A percentile compares a stretch with the other conserved stretches of the same genome.
These are phyloP conservation scores for Sphagnum magellanicum DNA, from an alignment of 228 moss, liverwort and hornwort species.

Conservation along the genomic window DNA sequence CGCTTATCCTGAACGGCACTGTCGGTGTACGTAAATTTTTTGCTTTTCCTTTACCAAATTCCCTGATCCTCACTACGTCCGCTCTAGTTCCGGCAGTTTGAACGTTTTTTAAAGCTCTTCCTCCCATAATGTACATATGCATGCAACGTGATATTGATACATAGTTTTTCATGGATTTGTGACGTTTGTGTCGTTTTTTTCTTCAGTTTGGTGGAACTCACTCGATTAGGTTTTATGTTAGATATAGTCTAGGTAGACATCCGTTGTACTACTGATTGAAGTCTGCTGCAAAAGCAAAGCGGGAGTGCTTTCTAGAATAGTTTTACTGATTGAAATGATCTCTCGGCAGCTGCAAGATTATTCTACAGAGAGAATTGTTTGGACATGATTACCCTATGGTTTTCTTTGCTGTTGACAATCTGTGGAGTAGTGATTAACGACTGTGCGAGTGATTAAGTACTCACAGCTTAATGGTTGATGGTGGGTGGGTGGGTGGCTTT, in stretches of 20 bases:
- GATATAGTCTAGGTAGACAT: too few species aligned
- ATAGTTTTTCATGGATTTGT: neutral
- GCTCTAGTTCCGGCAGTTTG: neutral
- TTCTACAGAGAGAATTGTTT: neutral
- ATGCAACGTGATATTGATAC: neutral
- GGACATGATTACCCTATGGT: neutral
- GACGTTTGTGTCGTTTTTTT: neutral
- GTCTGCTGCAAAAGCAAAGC: too few species aligned
- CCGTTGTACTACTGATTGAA: too few species aligned
- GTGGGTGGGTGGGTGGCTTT: conserved; percentile 7
- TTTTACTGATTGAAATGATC: neutral
- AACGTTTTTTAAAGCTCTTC: too few species aligned
- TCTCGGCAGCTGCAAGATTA: neutral
- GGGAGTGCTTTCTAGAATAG: too few species aligned
- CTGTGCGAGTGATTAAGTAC: neutral
- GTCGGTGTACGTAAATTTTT: conserved; percentile 2
- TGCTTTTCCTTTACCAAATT: neutral
- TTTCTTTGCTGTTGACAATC: neutral
- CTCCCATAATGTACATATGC: neutral
- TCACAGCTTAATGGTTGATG: neutral
- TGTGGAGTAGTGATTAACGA: neutral
- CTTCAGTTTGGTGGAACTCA: neutral
- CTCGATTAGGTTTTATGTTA: neutral
- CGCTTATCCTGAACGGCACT: conserved; percentile 16
- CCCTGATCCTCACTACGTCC: neutral